Base-by-base conservation (phyloP, 768 basidiomycete genomes). In the Rubroboletus pulcherrimus region DNA sequence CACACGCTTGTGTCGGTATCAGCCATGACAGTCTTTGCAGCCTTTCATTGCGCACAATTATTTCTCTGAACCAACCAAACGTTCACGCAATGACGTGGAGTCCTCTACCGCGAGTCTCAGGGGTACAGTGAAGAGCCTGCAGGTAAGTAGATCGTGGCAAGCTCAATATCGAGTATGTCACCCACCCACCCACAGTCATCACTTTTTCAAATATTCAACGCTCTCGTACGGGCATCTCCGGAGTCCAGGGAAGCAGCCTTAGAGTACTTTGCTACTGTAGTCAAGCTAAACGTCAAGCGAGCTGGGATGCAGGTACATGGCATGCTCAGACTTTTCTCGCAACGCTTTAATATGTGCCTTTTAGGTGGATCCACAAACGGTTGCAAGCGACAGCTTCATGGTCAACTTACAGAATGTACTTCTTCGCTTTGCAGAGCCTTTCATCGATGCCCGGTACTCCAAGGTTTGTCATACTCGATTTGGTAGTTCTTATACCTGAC, bases 311-410 rank as follows among this genome's bases (percentile, higher is more conserved):
- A 93, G 76, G 90, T 87, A 54, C 41, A 63, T 55, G n/a, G 7
- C 41, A 35, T 34, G 37, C 21, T 45, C 26, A 29, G 3, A 34
- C 5, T 34, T 37, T 52, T 30, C 37, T 29, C 19, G 30, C 35
- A 29, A 38, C 30, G 11, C 45, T n/a, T 49, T 49, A 45, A 24
- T 38, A 9, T 33, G 12, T 35, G n/a, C 8, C 7, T 43, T 39
- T 35, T 54, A 92, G 84, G 91, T 97, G 33, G 91, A 98, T 54
- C 82, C 85, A 1, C 80, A 82, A 10, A 92, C 91, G 0, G 94
- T 98, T 11, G 84, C 94, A 1, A 85, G 85, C 1, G 96, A 99
- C 66, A 86, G 90, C 54, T 98, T 93, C 70, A 89, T 99, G 87
- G 79, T 91, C 56, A 98, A 98, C 63, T 65, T 95, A 33, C 90